Percentiles rank a stretch among this genome's conserved stretches.
Evolutionary conservation across 768 basidiomycete species (phyloP).

Genomic region (Crucibulum laeve): DNA sequence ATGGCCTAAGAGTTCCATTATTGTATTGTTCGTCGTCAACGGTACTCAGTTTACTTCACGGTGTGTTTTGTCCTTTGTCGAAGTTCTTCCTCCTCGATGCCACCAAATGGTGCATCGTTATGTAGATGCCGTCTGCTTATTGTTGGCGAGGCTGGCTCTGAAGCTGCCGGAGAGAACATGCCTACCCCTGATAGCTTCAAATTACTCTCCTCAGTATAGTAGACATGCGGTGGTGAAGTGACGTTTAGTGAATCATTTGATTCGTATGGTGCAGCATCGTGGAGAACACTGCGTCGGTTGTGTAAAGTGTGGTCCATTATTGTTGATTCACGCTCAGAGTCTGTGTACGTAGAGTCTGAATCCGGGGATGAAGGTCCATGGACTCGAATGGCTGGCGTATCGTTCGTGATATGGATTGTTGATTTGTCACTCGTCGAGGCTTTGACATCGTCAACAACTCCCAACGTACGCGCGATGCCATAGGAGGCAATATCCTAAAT

Average conservation of each 20-base stretch:
- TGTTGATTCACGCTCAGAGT: constrained; percentile 19
- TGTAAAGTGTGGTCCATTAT: constrained; percentile 8
- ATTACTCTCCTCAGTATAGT: constrained; percentile 46
- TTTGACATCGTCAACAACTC: constrained; percentile 69
- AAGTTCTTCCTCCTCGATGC: constrained; percentile 16
- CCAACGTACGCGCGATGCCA: constrained; percentile 77
- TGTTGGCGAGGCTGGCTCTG: constrained; percentile 62
- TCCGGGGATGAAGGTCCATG: constrained; percentile 18
- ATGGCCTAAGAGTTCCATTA: not conserved
- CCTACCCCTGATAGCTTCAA: constrained; percentile 65
- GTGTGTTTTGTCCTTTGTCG: constrained; percentile 15
- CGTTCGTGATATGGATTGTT: constrained; percentile 24
- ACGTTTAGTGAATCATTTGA: constrained; percentile 2
- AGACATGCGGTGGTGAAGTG: constrained; percentile 33
- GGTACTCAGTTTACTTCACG: no score
- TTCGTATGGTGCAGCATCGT: constrained; percentile 3
- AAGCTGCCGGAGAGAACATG: constrained; percentile 68
- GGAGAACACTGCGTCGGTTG: constrained; percentile 11
- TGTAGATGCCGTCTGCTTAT: constrained; percentile 33
- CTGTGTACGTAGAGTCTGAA: constrained; percentile 18
- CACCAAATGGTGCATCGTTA: constrained; percentile 12
- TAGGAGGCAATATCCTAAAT: constrained; percentile 76
- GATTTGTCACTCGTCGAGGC: constrained; percentile 65
- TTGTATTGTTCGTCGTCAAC: not conserved
- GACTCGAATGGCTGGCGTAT: constrained; percentile 27